Base-by-base conservation (phyloP, 1,284 basidiomycete species). In the Puccinia sorghi region DNA sequence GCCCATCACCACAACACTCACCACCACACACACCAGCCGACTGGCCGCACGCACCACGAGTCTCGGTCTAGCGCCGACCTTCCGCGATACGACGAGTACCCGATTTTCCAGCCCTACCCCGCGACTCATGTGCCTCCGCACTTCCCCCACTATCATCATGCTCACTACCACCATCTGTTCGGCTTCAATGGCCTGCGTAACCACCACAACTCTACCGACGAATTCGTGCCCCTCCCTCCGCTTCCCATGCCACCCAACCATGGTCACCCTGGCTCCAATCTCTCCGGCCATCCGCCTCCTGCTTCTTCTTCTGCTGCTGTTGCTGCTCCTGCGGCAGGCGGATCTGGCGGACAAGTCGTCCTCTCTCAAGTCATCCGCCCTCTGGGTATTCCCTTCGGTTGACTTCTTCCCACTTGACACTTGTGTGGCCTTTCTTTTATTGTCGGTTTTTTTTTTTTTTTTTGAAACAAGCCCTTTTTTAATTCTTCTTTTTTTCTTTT, bases 331-430 rank as follows among this genome's bases (percentile, higher is more conserved):
- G 9, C 12, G 57, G 9, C 6, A 3, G 41, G 22, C 37, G 39
- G 37, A 67, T 15, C 17, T 4, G 64, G 66, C 39, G 67, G 67
- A 8, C 67, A 70, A 27, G 67, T 70, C 43, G 67, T 70, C 50
- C 50, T 70, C 7, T 70, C 67, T 13, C 46, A 70, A 52, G 67
- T 70, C 50, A 70, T 70, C 27, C 41, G 48, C 13, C 67, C 67
- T 12, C 43, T 70, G 9, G 67, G 67, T 11, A 70, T 70, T 27
- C 67, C 67, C 8, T 70, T 70, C 50, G 67, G 67, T 13, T 70
- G n/a, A 70, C 15, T 63, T 17, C 32, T 13, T 63, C 54, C n/a
- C 32, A 2, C 32, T 32, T 32, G 4, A 22, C 54, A 17, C 54
- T 56, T 22, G 7, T 56, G 32, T 32, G 32, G 4, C n/a, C n/a